These are phyloP conservation scores for Polytolypa hystricis DNA, from an alignment of 2,329 filamentous ascomycete species.

Conservation along the genomic window DNA sequence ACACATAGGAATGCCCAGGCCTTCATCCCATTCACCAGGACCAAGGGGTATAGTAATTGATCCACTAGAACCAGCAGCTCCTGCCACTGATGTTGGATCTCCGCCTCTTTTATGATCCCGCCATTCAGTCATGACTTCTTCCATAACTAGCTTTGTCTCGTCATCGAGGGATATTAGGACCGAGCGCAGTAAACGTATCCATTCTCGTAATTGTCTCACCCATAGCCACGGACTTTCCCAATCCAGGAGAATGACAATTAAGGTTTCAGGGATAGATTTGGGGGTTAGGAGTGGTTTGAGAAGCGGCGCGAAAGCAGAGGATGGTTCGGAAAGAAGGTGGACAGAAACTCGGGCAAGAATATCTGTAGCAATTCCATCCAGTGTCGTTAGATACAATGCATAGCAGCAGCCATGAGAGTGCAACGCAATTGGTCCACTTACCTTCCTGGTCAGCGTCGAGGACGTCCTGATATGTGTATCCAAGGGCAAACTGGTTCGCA, in stretches of 20 bases:
- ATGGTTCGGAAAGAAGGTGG: constrained; percentile 78
- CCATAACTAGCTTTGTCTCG: constrained; percentile 71
- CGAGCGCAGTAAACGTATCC: constrained; percentile 73
- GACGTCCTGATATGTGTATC: constrained; percentile 92
- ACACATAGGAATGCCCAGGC: constrained; percentile 72
- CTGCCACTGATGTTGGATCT: constrained; percentile 45
- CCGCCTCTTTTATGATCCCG: constrained; percentile 59
- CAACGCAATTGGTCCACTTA: constrained; percentile 34
- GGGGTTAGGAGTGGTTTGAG: constrained; percentile 75
- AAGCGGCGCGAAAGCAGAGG: constrained; percentile 69
- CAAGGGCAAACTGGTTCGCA: constrained; percentile 83
- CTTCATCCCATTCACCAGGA: constrained; percentile 88
- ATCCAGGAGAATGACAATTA: constrained; percentile 85
- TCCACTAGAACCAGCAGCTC: constrained; percentile 49
- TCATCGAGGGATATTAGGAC: constrained; percentile 63
- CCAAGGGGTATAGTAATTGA: constrained; percentile 67
- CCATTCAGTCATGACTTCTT: constrained; percentile 74
- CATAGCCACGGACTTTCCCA: constrained; percentile 92
- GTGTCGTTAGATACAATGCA: constrained; percentile 5
- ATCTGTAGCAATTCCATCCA: constrained; percentile 43
- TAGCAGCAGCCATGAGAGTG: not conserved
- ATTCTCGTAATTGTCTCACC: constrained; percentile 77
- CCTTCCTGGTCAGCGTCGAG: constrained; percentile 89
- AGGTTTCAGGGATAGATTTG: constrained; percentile 71
- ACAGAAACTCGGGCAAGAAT: constrained; percentile 80